Evolutionary conservation across 2,329 filamentous ascomycete species (phyloP).

Genomic region (Arthrobotrys iridis): DNA sequence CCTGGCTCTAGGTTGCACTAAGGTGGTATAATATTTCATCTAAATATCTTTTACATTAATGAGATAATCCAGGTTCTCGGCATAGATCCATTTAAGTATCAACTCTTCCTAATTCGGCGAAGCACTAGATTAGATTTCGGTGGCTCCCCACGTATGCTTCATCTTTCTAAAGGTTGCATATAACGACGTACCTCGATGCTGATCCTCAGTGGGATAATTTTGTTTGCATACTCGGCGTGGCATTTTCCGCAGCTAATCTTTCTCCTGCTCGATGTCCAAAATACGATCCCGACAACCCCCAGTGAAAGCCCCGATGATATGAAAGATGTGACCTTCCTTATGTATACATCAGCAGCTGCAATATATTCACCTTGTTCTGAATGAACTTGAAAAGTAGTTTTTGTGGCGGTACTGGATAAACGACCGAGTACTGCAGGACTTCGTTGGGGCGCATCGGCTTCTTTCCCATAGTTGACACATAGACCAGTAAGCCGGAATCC

Average conservation of each 20-base stretch:
- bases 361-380: slow-evolving; percentile 22
- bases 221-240: neutral
- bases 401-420: neutral
- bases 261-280: slow-evolving; percentile 26
- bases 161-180: neutral
- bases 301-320: neutral
- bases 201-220: slow-evolving; percentile 7
- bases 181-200: slow-evolving; percentile 22
- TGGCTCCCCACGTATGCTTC: too few species aligned
- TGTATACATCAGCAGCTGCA: slow-evolving; percentile 4
- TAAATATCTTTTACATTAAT: neutral
- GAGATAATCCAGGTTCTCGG: slow-evolving; percentile 19
- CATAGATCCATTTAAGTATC: slow-evolving; percentile 23
- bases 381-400: slow-evolving; percentile 4
- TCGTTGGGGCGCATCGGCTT: neutral
- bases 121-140: too few species aligned
- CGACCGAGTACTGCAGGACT: neutral
- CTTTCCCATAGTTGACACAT: slow-evolving; percentile 22
- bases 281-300: slow-evolving; percentile 1
- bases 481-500: slow-evolving; percentile 21
- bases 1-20: too few species aligned
- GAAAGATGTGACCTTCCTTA: neutral
- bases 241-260: slow-evolving; percentile 23
- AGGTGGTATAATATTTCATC: too few species aligned
- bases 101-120: slow-evolving; percentile 11